Evolutionary conservation across 345 rosid genomes (phyloP), one percentile per base, ranked within the genome.

Genomic region (Eucalyptus pauciflora): DNA sequence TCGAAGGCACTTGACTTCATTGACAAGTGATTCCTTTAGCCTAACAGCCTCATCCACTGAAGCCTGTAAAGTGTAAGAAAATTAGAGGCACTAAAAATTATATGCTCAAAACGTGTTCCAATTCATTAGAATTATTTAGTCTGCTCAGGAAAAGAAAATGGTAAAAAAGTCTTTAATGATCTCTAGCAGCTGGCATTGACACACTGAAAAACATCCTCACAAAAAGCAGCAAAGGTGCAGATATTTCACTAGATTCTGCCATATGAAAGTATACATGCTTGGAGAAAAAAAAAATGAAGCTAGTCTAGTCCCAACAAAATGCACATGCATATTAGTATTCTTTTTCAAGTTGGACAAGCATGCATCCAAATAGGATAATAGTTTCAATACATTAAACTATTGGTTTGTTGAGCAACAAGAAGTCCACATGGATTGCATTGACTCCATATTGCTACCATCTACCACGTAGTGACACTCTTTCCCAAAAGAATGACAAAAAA

Each of bases 31-130:
- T 15, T 96, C 97, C 88, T 96, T 98, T 90, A 92, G 95, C 85
- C 86, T 95, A 12, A 93, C 80, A 18, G 99, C 98, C 83, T 96
- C 98, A 90, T 95, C 98, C 71, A 94, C 96, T 60, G 94, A 93
- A 91, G 93, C 93, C 99, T 98, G 87, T 29, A 89, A 54, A 91
- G 87, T 54, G 87, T 79, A 52, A 52, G 27, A 37, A 45, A 54
- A 83, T 37, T 12, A 56, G 80, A 48, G 45, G 54, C 76, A 54
- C 48, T 25, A 8, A 86, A 2, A 86, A n/a, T 31, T 86, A 86
- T 20, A 86, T 7, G 86, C 41, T 29, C 13, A n/a, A n/a, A n/a
- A n/a, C n/a, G 7, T 16, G 43, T 37, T 71, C 33, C 71, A 15
- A 29, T 13, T 62, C 31, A 62, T 62, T 29, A 62, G 69, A 62